These are phyloP conservation scores for Microcera coccophila DNA, from an alignment of 2,329 filamentous ascomycete genomes.

Conservation along the genomic window DNA sequence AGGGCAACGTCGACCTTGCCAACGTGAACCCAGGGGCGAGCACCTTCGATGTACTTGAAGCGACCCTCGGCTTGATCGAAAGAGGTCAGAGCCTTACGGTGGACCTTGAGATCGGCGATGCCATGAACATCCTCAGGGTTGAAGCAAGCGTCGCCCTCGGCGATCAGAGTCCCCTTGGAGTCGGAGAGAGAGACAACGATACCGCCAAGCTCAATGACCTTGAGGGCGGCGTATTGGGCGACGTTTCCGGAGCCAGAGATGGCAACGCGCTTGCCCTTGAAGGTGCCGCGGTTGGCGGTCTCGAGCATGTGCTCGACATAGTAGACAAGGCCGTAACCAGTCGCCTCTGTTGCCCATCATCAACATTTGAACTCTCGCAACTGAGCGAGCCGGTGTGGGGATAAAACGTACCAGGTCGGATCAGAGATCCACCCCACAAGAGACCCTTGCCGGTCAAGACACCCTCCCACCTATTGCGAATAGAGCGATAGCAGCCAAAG, in stretches of 20 bases:
- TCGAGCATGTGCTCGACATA: conserved; percentile 95
- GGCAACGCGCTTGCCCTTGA: conserved; percentile 87
- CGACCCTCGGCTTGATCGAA: conserved; percentile 60
- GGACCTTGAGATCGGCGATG: conserved; percentile 83
- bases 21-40: conserved; percentile 86
- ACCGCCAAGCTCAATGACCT: conserved; percentile 92
- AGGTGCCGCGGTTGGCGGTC: conserved; percentile 80
- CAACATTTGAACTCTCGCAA: conserved; percentile 12
- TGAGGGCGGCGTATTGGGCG: conserved; percentile 94
- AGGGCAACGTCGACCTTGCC: conserved; percentile 87
- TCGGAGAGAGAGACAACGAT: conserved; percentile 91
- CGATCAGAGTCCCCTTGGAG: conserved; percentile 79
- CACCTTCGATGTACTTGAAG: conserved; percentile 84
- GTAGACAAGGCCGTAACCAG: conserved; percentile 94
- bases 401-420: conserved; percentile 61
- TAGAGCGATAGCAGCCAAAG: conserved; percentile 88
- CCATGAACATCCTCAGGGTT: conserved; percentile 71
- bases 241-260: conserved; percentile 98
- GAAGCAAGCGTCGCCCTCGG: conserved; percentile 67
- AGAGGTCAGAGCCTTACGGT: conserved; percentile 75
- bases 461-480: conserved; percentile 89
- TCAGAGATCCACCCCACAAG: conserved; percentile 87
- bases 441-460: conserved; percentile 94
- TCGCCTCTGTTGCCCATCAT: conserved; percentile 63
- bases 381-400: too few relatives aligned